Percentiles rank a stretch among this genome's conserved stretches.
Evolutionary conservation across 306 rosid genomes (phyloP).

Genomic region (Gynostemma pentaphyllum): DNA sequence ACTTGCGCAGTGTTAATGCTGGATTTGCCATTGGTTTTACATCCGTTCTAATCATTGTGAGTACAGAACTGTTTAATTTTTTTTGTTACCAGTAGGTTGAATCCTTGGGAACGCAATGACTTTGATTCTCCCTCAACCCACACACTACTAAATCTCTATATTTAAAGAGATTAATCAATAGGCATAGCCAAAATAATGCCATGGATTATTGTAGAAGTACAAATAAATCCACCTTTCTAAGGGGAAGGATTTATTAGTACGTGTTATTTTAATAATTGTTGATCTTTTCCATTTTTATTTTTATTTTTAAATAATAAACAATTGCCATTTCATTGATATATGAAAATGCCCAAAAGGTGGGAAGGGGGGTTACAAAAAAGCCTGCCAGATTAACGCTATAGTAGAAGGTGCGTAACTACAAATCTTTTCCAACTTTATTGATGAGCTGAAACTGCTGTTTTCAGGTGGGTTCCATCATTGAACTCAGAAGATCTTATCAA

Average conservation of each 20-base stretch:
- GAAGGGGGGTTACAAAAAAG: no score
- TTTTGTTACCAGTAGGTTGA: neutral
- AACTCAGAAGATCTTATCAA: conserved; percentile 93
- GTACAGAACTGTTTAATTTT: conserved; percentile 19
- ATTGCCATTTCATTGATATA: no score
- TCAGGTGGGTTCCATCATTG: conserved; percentile 96
- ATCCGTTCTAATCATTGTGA: conserved; percentile 85
- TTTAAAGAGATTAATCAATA: neutral
- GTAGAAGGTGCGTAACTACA: no score
- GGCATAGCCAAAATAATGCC: neutral
- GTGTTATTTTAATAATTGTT: neutral
- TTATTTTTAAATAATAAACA: no score
- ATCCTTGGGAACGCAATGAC: neutral
- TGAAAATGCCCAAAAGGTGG: no score
- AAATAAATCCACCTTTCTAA: neutral
- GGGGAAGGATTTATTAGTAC: neutral
- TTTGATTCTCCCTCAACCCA: neutral
- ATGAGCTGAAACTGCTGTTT: conserved; percentile 16
- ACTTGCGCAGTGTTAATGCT: conserved; percentile 71
- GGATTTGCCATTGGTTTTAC: conserved; percentile 96
- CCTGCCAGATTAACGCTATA: no score
- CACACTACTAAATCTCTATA: neutral
- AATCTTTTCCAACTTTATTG: neutral
- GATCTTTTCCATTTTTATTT: no score
- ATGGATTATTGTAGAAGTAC: neutral